A percentile compares a stretch with the other conserved stretches of the same genome.
Evolutionary conservation across 805 yeast genomes (phyloP).

Genomic region (Starmerella lactis-condensi): DNA sequence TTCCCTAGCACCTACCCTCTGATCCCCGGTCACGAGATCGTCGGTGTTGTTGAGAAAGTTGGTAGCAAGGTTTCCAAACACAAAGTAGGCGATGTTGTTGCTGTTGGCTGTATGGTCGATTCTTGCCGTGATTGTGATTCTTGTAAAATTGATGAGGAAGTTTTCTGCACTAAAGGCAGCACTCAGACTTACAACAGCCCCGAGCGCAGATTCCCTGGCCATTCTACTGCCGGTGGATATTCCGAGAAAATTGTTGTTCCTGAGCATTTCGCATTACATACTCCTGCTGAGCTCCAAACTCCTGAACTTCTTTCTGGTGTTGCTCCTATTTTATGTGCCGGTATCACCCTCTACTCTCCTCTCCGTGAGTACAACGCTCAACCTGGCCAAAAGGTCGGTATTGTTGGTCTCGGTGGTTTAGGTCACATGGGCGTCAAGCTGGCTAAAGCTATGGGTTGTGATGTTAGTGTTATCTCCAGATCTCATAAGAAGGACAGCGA

Average conservation of each 20-base stretch:
- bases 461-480: conserved; percentile 39
- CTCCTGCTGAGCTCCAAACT: conserved; percentile 37
- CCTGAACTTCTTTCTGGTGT: conserved; percentile 26
- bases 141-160: conserved; percentile 38
- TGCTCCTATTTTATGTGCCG: conserved; percentile 65
- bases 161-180: conserved; percentile 32
- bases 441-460: conserved; percentile 45
- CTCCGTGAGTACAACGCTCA: conserved; percentile 31
- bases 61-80: conserved; percentile 36
- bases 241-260: conserved; percentile 25
- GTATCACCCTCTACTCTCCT: conserved; percentile 55
- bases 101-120: conserved; percentile 54
- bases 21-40: conserved; percentile 34
- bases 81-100: conserved; percentile 58
- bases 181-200: conserved; percentile 34
- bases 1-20: conserved; percentile 18
- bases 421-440: conserved; percentile 44
- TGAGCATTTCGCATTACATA: conserved; percentile 44
- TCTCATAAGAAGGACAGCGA: conserved; percentile 33
- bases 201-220: conserved; percentile 38
- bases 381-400: conserved; percentile 36
- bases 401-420: conserved; percentile 49
- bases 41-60: conserved; percentile 25
- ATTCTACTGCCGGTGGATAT: conserved; percentile 36
- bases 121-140: conserved; percentile 45